Evolutionary conservation across 306 rosid species (phyloP).

Genomic region (Mimosa pudica): DNA sequence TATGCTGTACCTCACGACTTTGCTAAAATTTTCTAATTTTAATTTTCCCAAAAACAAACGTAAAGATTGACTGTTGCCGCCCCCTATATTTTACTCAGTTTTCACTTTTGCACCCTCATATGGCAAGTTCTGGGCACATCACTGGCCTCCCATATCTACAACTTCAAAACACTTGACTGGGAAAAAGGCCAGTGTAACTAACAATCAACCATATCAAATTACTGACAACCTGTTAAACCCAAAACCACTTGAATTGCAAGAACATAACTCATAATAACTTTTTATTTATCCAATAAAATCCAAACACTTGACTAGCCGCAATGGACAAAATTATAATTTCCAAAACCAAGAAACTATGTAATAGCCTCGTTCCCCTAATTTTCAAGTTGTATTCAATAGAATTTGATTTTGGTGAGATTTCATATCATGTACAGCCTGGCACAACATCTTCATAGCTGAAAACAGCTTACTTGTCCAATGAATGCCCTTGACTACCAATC

Average conservation of each 20-base stretch:
- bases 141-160: background rate
- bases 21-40: background rate
- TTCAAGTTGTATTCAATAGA: conserved; percentile 22
- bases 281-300: conserved; percentile 12
- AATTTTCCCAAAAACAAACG: background rate
- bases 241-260: conserved; percentile 21
- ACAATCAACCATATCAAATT: conserved; percentile 28
- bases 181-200: background rate
- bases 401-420: conserved; percentile 4
- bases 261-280: background rate
- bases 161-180: background rate
- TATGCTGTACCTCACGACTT: background rate
- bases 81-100: background rate
- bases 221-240: conserved; percentile 9
- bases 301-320: background rate
- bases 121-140: background rate
- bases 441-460: conserved; percentile 6
- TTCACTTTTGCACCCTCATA: background rate
- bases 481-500: conserved; percentile 12
- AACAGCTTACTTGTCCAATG: background rate
- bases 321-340: conserved; percentile 14
- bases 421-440: conserved; percentile 14
- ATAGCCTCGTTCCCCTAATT: background rate
- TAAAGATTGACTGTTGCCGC: background rate
- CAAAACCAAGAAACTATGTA: conserved; percentile 12